These are phyloP conservation scores for Dendrocalamus latiflorus DNA, from an alignment of 202 grass and related monocot species.

Conservation along the genomic window DNA sequence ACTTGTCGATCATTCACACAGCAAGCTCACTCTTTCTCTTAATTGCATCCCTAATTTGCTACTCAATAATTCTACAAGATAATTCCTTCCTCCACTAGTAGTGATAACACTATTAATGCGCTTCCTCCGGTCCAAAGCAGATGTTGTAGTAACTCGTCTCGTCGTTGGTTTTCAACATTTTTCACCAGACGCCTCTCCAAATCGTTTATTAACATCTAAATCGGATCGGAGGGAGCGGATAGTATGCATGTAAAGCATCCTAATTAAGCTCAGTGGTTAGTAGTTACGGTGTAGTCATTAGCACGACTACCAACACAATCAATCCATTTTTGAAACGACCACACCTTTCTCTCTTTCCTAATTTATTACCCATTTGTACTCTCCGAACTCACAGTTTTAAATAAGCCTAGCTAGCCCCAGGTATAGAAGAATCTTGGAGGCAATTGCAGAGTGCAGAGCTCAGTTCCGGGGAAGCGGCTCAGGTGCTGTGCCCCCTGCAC, in stretches of 20 bases:
- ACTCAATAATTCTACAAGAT: neutral
- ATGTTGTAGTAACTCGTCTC: neutral
- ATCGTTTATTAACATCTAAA: no score
- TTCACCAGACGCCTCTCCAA: no score
- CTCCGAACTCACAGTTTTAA: slow-evolving; percentile 15
- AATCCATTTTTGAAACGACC: no score
- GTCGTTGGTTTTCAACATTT: neutral
- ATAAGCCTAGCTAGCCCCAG: neutral
- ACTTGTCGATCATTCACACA: neutral
- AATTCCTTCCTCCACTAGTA: neutral
- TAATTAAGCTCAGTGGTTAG: no score
- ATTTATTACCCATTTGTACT: neutral
- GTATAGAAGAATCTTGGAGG: slow-evolving; percentile 5
- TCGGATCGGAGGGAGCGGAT: no score
- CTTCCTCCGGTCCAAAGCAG: no score
- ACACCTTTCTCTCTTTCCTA: no score
- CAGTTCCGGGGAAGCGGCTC: no score
- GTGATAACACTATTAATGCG: neutral
- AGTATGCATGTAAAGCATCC: no score
- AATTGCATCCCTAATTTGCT: neutral
- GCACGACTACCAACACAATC: no score
- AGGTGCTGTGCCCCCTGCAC: no score
- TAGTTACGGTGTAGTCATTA: no score
- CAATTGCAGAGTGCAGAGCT: neutral
- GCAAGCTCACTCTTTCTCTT: neutral